Percentiles rank a stretch among this genome's conserved stretches.
Evolutionary conservation across 2,329 filamentous ascomycete genomes (phyloP).

Genomic region (Metarhizium anisopliae): DNA sequence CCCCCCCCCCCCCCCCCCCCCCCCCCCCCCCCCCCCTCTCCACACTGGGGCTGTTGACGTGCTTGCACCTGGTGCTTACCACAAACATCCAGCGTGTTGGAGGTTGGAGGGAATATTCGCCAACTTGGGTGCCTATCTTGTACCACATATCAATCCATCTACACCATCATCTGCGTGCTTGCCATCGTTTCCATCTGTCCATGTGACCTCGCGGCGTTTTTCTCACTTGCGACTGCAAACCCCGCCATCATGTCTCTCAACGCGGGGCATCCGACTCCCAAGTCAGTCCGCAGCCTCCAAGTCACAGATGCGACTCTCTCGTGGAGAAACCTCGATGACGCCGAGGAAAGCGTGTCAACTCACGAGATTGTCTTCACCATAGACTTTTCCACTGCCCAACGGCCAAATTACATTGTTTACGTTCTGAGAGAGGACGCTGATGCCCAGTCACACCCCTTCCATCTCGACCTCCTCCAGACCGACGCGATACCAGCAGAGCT

Average conservation of each 20-base stretch:
- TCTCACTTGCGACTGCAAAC: background rate
- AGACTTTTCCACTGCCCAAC: background rate
- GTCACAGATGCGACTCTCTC: constrained; percentile 16
- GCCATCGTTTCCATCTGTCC: background rate
- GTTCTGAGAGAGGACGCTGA: constrained; percentile 27
- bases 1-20: background rate
- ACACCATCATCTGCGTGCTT: background rate
- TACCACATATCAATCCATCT: background rate
- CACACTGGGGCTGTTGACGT: background rate
- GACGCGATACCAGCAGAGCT: constrained; percentile 27
- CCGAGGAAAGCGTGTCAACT: constrained; percentile 9
- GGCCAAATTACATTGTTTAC: constrained; percentile 22
- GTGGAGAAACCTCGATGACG: constrained; percentile 16
- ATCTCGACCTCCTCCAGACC: constrained; percentile 19
- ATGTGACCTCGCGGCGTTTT: background rate
- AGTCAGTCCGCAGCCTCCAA: constrained; percentile 11
- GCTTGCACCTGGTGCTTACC: background rate
- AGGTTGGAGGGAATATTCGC: background rate
- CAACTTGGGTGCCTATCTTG: background rate
- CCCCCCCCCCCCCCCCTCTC: background rate
- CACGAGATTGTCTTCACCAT: constrained; percentile 21
- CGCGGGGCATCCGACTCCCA: background rate
- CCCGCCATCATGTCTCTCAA: background rate
- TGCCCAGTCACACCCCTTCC: constrained; percentile 16
- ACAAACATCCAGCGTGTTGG: too few relatives aligned